A percentile compares a stretch with the other conserved stretches of the same genome.
These are phyloP conservation scores for Naganishia randhawae DNA, from an alignment of 768 basidiomycete species.

Conservation along the genomic window DNA sequence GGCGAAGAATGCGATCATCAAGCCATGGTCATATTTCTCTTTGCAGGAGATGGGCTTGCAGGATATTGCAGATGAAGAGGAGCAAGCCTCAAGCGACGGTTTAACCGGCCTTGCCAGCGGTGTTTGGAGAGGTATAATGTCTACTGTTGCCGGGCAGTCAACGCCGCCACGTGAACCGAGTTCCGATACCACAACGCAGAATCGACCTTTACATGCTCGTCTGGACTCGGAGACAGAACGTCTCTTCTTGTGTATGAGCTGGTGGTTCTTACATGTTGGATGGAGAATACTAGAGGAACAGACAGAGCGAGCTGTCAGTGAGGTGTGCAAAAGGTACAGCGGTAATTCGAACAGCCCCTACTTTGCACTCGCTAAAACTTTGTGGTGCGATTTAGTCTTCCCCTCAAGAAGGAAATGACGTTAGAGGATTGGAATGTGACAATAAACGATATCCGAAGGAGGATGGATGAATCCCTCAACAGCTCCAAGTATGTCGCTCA, in stretches of 20 bases:
- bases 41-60: constrained; percentile 27
- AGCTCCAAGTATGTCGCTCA: background rate
- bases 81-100: constrained; percentile 45
- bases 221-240: constrained; percentile 63
- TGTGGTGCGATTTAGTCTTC: constrained; percentile 21
- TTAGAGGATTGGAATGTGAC: constrained; percentile 27
- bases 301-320: constrained; percentile 70
- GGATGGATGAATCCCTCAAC: constrained; percentile 6
- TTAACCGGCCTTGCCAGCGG: constrained; percentile 48
- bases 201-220: constrained; percentile 20
- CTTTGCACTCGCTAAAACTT: too few species aligned
- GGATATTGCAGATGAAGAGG: constrained; percentile 36
- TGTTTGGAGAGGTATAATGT: constrained; percentile 15
- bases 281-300: constrained; percentile 79
- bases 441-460: background rate
- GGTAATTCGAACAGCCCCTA: background rate
- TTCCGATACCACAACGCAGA: background rate
- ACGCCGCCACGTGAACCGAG: background rate
- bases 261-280: constrained; percentile 89
- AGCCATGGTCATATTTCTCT: constrained; percentile 30
- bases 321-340: constrained; percentile 72
- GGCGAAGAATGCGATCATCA: constrained; percentile 9
- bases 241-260: constrained; percentile 77
- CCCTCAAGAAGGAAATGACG: constrained; percentile 33
- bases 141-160: background rate